phyloP scores from a whole-genome alignment of 352 stramenopile genomes.

The Phytophthora fragariaefolia region DNA sequence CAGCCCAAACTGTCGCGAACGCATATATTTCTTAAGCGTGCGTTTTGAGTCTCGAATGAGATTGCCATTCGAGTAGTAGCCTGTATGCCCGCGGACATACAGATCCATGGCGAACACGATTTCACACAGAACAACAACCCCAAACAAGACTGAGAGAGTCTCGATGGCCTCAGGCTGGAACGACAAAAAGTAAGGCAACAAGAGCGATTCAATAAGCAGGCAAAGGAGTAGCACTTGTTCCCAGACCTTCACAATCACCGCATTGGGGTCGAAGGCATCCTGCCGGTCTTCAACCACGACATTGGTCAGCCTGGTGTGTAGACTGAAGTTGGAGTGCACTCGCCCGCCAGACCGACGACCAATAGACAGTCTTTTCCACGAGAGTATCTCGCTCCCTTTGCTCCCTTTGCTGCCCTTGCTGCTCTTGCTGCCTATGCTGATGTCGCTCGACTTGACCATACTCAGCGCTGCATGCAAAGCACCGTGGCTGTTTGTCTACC shows the following conservation, averaged over 20 bases:
- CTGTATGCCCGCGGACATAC: slow-evolving; percentile 56
- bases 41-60: slow-evolving; percentile 48
- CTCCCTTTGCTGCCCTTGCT: slow-evolving; percentile 3
- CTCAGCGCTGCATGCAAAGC: not conserved
- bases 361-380: slow-evolving; percentile 11
- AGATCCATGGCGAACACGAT: slow-evolving; percentile 62
- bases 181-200: slow-evolving; percentile 58
- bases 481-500: not conserved
- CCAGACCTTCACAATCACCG: slow-evolving; percentile 47
- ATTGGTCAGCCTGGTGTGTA: slow-evolving; percentile 18
- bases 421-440: not conserved
- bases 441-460: slow-evolving; percentile 8
- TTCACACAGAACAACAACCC: slow-evolving; percentile 42
- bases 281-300: slow-evolving; percentile 30
- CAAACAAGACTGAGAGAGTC: slow-evolving; percentile 27
- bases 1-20: slow-evolving; percentile 47
- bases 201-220: slow-evolving; percentile 57
- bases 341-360: slow-evolving; percentile 21
- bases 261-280: slow-evolving; percentile 56
- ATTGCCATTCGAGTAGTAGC: slow-evolving; percentile 64
- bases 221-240: slow-evolving; percentile 53
- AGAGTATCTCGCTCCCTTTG: not conserved
- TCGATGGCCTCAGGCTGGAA: slow-evolving; percentile 37
- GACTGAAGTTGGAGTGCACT: slow-evolving; percentile 16
- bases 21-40: slow-evolving; percentile 52